Conservation (phyloP, 371 early-diverging fungal species). For the Zychaea mexicana region DNA sequence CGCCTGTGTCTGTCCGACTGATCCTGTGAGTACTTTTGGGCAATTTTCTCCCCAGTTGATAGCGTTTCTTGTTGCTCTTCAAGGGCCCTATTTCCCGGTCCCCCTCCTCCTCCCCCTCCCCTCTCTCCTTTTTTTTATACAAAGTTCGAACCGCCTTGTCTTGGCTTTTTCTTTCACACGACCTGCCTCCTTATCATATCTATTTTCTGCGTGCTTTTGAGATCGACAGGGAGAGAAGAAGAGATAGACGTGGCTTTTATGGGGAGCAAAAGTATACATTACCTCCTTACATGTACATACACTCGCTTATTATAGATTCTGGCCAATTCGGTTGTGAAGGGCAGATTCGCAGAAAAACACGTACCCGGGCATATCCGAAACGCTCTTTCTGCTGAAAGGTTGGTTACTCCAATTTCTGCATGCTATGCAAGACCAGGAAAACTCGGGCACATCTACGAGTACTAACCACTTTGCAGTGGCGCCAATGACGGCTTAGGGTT, state of each 20-base stretch:
- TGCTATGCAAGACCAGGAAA: too few relatives aligned
- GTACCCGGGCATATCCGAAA: slow-evolving; percentile 88
- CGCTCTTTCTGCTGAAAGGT: slow-evolving; percentile 88
- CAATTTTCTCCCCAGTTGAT: not conserved
- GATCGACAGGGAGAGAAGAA: not conserved
- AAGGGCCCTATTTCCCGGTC: too few relatives aligned
- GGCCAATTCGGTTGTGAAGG: slow-evolving; percentile 94
- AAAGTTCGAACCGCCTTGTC: too few relatives aligned
- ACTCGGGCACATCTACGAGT: not conserved
- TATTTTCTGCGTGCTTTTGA: not conserved
- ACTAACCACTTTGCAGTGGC: slow-evolving; percentile 47
- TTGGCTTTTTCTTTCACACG: not conserved
- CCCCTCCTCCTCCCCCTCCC: too few relatives aligned
- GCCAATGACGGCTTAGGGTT: slow-evolving; percentile 88
- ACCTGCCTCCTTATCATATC: not conserved
- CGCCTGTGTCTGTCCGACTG: slow-evolving; percentile 94
- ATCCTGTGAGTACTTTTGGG: slow-evolving; percentile 72
- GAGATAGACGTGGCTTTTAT: not conserved
- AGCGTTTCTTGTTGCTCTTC: too few relatives aligned
- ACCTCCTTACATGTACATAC: not conserved
- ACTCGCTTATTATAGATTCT: slow-evolving; percentile 58
- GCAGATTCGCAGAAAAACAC: slow-evolving; percentile 93
- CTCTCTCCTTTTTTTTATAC: too few relatives aligned
- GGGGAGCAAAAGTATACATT: too few relatives aligned
- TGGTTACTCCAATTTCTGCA: too few relatives aligned